Base-by-base conservation (phyloP, 805 yeast genomes). In the Pichia rugopelliculosa region DNA sequence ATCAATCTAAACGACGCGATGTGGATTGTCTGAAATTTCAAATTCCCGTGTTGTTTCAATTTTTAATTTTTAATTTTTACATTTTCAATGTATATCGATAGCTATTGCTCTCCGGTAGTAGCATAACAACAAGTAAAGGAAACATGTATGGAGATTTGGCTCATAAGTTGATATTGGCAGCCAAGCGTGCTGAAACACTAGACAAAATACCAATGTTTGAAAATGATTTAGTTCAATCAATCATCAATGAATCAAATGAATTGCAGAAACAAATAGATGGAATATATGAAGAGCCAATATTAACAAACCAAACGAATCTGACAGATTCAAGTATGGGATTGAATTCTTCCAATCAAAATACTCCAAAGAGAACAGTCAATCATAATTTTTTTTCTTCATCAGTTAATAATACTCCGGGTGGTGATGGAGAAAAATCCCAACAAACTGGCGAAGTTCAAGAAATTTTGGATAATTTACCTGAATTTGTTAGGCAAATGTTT, bases 71-170 rank as follows among this genome's bases (percentile, higher is more conserved):
- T n/a, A n/a, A n/a, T n/a, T n/a, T n/a, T n/a, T n/a, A n/a, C n/a
- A n/a, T n/a, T n/a, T n/a, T n/a, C n/a, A n/a, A n/a, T n/a, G n/a
- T n/a, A n/a, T n/a, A n/a, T n/a, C n/a, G n/a, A n/a, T n/a, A n/a
- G n/a, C n/a, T n/a, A n/a, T n/a, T n/a, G n/a, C n/a, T n/a, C n/a
- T n/a, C n/a, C n/a, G 25, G 21, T 30, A 30, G n/a, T 13, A 18
- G 15, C 22, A 26, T n/a, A 12, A 26, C 34, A 6, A 15, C 18
- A 30, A 18, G 10, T 2, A 4, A 15, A 30, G 33, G 10, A 23
- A 13, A 17, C 1, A 91, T 91, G 99, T 87, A 87, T 58, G 97
- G 97, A 25, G 97, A 90, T 57, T 58, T 77, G 6, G 96, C 91
- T 2, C 77, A 79, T 51, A 91, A 91, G 62, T 76, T 91, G n/a